These are phyloP conservation scores for Pisolithus sp. DNA, from an alignment of 768 basidiomycete genomes.

Conservation along the genomic window DNA sequence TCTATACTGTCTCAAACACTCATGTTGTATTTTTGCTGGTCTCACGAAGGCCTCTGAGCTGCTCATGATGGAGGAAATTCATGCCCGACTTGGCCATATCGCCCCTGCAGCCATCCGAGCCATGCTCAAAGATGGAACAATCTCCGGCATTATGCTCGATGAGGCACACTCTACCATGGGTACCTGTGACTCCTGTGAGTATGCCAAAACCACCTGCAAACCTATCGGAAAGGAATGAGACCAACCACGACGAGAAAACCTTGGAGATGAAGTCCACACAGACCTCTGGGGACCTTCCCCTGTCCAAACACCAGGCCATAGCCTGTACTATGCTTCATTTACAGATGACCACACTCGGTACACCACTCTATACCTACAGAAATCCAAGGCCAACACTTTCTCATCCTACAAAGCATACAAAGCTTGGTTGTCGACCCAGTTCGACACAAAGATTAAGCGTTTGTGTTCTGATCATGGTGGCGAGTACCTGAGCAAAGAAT, in stretches of 20 bases:
- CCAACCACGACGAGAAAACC: constrained; percentile 1
- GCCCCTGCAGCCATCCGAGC: background rate
- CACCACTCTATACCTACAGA: background rate
- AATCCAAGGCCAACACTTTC: constrained; percentile 6
- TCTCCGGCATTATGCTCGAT: constrained; percentile 2
- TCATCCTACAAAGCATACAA: background rate
- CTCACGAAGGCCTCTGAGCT: background rate
- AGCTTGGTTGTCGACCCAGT: constrained; percentile 1
- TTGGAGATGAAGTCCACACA: too few species aligned
- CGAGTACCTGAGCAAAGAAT: constrained; percentile 29
- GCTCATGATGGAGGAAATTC: constrained; percentile 1
- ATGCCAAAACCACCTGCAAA: too few species aligned
- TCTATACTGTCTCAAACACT: too few species aligned
- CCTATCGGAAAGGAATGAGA: background rate
- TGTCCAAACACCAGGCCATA: too few species aligned
- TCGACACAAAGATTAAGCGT: background rate
- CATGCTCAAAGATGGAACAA: constrained; percentile 3
- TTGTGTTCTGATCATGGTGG: background rate
- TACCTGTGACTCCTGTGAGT: background rate
- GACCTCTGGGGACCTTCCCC: too few species aligned
- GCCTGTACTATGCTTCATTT: too few species aligned
- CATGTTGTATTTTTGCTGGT: background rate
- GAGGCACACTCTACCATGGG: constrained; percentile 2
- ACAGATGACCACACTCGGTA: too few species aligned
- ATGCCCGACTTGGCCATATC: constrained; percentile 3